Percentiles rank a stretch among this genome's conserved stretches.
These are phyloP conservation scores for Lipomyces spencermartinsiae DNA, from an alignment of 805 yeast genomes.

Conservation along the genomic window DNA sequence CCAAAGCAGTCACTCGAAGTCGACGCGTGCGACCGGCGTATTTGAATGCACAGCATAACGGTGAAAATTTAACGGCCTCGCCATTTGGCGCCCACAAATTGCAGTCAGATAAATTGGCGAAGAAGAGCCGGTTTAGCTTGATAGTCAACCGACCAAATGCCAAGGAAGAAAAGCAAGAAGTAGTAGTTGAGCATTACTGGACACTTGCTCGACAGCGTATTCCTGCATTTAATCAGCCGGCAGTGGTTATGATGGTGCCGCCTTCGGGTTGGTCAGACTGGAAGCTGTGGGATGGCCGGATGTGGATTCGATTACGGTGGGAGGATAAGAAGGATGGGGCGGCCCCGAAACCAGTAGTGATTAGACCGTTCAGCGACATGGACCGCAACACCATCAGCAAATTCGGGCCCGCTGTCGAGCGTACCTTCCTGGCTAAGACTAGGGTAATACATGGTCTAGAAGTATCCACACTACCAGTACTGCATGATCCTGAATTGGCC, in stretches of 20 bases:
- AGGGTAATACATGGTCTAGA: background rate
- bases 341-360: background rate
- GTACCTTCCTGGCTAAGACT: background rate
- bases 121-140: background rate
- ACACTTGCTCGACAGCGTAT: background rate
- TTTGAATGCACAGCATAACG: background rate
- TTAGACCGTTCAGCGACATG: slow-evolving; percentile 5
- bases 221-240: background rate
- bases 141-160: background rate
- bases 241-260: background rate
- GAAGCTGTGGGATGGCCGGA: slow-evolving; percentile 23
- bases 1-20: background rate
- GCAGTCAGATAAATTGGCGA: background rate
- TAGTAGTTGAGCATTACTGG: background rate
- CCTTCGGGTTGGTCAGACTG: slow-evolving; percentile 23
- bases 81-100: background rate
- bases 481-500: slow-evolving; percentile 22
- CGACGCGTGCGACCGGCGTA: background rate
- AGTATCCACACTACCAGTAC: slow-evolving; percentile 19
- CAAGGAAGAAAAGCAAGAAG: background rate
- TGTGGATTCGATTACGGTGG: slow-evolving; percentile 23
- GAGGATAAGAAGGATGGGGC: background rate
- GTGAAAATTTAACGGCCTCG: background rate
- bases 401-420: slow-evolving; percentile 9
- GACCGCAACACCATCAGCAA: slow-evolving; percentile 3